phyloP scores from a whole-genome alignment of 2,329 filamentous ascomycete species.

The Lecanicillium sp. region DNA sequence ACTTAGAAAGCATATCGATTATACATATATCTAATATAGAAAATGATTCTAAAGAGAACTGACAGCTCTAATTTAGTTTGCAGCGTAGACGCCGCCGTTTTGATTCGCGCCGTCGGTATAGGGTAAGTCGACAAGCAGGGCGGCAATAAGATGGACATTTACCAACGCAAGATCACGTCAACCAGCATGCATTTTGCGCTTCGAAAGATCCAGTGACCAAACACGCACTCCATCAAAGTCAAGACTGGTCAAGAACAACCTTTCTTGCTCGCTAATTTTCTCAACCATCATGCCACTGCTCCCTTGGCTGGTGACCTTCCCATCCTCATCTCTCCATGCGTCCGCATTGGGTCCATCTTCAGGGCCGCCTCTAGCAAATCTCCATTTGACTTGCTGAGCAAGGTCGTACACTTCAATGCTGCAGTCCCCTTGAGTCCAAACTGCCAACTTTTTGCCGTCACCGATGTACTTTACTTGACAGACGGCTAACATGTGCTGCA shows the following conservation, averaged over 20 bases:
- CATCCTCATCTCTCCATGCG: conserved; percentile 4
- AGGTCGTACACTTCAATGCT: conserved; percentile 8
- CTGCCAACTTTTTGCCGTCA: background rate
- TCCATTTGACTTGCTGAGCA: conserved; percentile 2
- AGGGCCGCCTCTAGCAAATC: conserved; percentile 7
- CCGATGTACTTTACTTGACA: conserved; percentile 1
- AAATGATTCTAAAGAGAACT: too few species aligned
- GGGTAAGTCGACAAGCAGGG: too few species aligned
- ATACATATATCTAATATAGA: too few species aligned
- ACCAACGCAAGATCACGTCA: too few species aligned
- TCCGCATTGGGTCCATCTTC: conserved; percentile 2
- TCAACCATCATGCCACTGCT: conserved; percentile 1
- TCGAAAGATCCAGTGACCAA: too few species aligned
- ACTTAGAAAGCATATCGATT: too few species aligned
- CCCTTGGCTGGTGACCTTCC: conserved; percentile 3
- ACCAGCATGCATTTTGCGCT: too few species aligned
- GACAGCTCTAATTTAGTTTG: too few species aligned
- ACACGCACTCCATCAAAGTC: conserved; percentile 6
- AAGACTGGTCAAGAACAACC: conserved; percentile 2
- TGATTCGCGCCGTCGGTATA: too few species aligned
- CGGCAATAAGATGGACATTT: too few species aligned
- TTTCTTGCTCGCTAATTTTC: background rate
- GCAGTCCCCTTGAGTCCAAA: background rate
- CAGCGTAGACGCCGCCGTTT: too few species aligned
- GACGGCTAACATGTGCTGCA: background rate